phyloP scores from a whole-genome alignment of 2,329 filamentous ascomycete species.

The Aspergillus novoparasiticus region DNA sequence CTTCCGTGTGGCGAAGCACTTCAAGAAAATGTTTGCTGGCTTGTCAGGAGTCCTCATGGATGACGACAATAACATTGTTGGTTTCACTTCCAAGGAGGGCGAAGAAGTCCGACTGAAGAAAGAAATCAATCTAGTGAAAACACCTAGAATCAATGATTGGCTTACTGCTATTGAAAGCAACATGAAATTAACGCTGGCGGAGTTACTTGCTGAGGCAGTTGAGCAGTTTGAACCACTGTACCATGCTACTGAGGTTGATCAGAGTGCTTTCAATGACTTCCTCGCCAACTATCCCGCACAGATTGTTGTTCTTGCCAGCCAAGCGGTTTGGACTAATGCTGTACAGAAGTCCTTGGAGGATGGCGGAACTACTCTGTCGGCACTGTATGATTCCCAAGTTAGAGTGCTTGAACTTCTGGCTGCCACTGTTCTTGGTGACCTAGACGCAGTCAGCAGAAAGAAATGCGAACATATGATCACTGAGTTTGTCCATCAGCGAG shows the following conservation, averaged over 20 bases:
- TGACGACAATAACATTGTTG: constrained; percentile 84
- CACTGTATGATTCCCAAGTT: constrained; percentile 79
- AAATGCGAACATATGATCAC: constrained; percentile 99
- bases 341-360: constrained; percentile 76
- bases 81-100: constrained; percentile 93
- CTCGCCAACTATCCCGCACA: constrained; percentile 86
- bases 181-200: constrained; percentile 93
- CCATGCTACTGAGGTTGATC: constrained; percentile 69
- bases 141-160: constrained; percentile 98
- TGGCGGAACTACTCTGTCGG: constrained; percentile 69
- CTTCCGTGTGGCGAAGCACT: constrained; percentile 92
- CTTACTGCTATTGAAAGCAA: constrained; percentile 86
- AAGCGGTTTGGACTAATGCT: constrained; percentile 88
- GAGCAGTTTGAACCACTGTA: constrained; percentile 81
- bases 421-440: constrained; percentile 83
- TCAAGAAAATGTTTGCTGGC: constrained; percentile 99
- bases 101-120: constrained; percentile 86
- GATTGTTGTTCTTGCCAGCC: constrained; percentile 90
- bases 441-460: constrained; percentile 84
- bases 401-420: constrained; percentile 84
- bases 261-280: constrained; percentile 72
- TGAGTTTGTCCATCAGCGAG: constrained; percentile 96
- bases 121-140: constrained; percentile 89
- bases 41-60: constrained; percentile 88
- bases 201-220: constrained; percentile 83